phyloP scores from a whole-genome alignment of 164 flowering plant species.

The Chimonanthus salicifolius region DNA sequence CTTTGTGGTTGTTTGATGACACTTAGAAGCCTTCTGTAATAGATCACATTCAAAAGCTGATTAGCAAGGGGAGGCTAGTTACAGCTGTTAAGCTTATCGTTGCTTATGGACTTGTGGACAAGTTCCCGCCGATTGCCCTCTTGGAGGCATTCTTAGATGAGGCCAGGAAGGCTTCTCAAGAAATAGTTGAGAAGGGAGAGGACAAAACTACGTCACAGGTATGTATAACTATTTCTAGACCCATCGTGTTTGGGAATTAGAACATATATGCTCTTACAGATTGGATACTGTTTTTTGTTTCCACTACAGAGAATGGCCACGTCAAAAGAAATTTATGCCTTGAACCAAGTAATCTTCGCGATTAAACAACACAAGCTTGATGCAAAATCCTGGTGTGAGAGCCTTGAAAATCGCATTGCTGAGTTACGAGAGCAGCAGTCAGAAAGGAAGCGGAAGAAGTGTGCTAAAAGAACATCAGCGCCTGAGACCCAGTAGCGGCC shows the following conservation, averaged over 20 bases:
- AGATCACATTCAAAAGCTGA: slow-evolving; percentile 55
- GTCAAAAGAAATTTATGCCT: slow-evolving; percentile 38
- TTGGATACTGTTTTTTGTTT: not conserved
- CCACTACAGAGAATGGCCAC: slow-evolving; percentile 49
- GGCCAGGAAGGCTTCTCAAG: slow-evolving; percentile 32
- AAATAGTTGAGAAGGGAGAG: slow-evolving; percentile 32
- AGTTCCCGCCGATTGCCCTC: slow-evolving; percentile 58
- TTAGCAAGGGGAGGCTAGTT: slow-evolving; percentile 40
- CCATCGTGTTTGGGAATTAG: not conserved
- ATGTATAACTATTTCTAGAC: not conserved
- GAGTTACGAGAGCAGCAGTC: slow-evolving; percentile 42
- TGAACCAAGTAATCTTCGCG: slow-evolving; percentile 40
- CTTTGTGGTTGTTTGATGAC: not conserved
- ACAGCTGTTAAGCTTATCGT: slow-evolving; percentile 49
- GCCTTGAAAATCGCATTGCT: slow-evolving; percentile 40
- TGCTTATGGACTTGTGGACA: slow-evolving; percentile 46
- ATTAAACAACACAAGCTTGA: slow-evolving; percentile 56
- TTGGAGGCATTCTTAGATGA: slow-evolving; percentile 38
- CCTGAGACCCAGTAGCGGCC: slow-evolving; percentile 16
- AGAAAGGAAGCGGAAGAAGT: slow-evolving; percentile 34
- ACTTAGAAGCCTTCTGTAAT: slow-evolving; percentile 11
- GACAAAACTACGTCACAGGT: slow-evolving; percentile 34
- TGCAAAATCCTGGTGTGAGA: slow-evolving; percentile 32
- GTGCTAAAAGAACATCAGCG: not conserved
- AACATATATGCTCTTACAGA: not conserved